phyloP scores from a whole-genome alignment of 2,329 filamentous ascomycete species.

The Colletotrichum scovillei region DNA sequence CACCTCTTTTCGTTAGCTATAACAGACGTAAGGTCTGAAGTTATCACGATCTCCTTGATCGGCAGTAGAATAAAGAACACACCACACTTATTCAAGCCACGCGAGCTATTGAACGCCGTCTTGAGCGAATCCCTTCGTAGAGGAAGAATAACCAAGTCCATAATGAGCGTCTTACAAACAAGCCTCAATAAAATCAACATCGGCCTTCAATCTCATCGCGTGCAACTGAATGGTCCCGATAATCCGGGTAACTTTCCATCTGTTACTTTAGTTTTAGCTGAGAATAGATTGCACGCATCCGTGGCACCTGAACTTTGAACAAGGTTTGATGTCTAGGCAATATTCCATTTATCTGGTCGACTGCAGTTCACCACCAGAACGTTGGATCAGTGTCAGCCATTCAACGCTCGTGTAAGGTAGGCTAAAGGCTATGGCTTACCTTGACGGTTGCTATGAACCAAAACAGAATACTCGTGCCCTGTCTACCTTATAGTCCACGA shows the following conservation, averaged over 20 bases:
- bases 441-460: background rate
- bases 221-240: too few species aligned
- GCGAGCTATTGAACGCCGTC: background rate
- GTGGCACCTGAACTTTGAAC: background rate
- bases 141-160: background rate
- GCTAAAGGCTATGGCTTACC: background rate
- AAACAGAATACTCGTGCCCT: too few species aligned
- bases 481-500: background rate
- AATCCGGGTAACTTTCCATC: too few species aligned
- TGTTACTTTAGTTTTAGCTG: too few species aligned
- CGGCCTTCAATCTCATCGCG: fast-evolving
- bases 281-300: too few species aligned
- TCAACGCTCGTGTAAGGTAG: background rate
- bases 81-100: background rate
- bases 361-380: background rate
- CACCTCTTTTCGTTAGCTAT: background rate
- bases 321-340: background rate
- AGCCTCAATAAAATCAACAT: background rate
- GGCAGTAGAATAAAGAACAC: background rate
- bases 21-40: background rate
- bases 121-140: too few species aligned
- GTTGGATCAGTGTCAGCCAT: background rate
- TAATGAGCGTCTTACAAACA: background rate
- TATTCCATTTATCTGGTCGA: background rate
- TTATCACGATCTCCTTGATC: background rate